Evolutionary conservation across 2,329 filamentous ascomycete genomes (phyloP).

Genomic region (Fusarium pilosicola): DNA sequence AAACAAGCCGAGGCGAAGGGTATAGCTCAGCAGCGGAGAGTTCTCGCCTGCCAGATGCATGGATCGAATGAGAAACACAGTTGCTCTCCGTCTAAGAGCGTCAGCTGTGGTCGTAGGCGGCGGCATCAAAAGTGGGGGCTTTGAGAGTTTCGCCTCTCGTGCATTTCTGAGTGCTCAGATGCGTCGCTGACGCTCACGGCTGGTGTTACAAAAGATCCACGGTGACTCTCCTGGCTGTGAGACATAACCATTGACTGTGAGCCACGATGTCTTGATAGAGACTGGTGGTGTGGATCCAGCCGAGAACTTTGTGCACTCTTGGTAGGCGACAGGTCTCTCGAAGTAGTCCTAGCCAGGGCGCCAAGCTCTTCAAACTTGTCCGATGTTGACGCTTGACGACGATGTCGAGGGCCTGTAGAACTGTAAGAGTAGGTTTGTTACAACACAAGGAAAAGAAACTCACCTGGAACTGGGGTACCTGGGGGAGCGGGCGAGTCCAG

Average conservation of each 20-base stretch:
- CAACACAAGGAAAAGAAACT: slow-evolving; percentile 17
- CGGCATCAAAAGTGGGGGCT: slow-evolving; percentile 60
- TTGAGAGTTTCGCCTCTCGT: slow-evolving; percentile 25
- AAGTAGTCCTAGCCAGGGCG: slow-evolving; percentile 24
- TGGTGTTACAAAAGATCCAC: slow-evolving; percentile 27
- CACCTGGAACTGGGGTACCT: slow-evolving; percentile 60
- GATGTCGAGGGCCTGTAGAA: slow-evolving; percentile 45
- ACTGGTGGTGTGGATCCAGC: slow-evolving; percentile 20
- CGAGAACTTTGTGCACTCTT: slow-evolving; percentile 14
- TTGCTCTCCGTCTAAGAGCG: slow-evolving; percentile 48
- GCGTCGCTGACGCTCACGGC: slow-evolving; percentile 22
- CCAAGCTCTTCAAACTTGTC: slow-evolving; percentile 44
- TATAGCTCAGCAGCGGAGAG: slow-evolving; percentile 48
- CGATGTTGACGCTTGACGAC: slow-evolving; percentile 29
- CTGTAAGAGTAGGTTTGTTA: slow-evolving; percentile 46
- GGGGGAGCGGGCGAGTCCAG: slow-evolving; percentile 64
- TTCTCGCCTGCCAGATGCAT: slow-evolving; percentile 40
- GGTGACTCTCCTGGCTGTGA: slow-evolving; percentile 53
- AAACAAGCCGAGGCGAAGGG: slow-evolving; percentile 69
- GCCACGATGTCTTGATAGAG: slow-evolving; percentile 29
- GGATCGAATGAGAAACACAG: slow-evolving; percentile 50
- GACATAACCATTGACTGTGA: slow-evolving; percentile 53
- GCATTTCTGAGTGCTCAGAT: slow-evolving; percentile 24
- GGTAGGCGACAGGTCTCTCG: slow-evolving; percentile 33
- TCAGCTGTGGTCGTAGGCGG: slow-evolving; percentile 54